phyloP scores from a whole-genome alignment of 2,329 filamentous ascomycete species.

The Fusarium sp. region DNA sequence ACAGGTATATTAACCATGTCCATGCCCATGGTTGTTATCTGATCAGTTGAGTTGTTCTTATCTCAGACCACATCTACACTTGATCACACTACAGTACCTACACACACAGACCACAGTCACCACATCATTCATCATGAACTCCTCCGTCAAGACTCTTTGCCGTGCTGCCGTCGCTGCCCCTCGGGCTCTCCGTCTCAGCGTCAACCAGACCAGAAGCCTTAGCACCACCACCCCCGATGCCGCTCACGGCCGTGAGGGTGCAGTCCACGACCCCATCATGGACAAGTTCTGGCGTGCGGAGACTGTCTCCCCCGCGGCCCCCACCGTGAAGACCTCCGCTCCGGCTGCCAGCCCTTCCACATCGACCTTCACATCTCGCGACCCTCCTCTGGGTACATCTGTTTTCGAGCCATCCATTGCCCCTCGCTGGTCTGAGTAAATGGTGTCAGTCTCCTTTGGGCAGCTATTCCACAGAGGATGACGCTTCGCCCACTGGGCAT shows the following conservation, averaged over 20 bases:
- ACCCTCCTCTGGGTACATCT: conserved; percentile 38
- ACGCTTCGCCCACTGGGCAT: not conserved
- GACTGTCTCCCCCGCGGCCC: conserved; percentile 11
- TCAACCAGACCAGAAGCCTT: conserved; percentile 27
- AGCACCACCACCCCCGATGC: conserved; percentile 31
- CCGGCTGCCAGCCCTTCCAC: conserved; percentile 3
- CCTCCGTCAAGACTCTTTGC: conserved; percentile 36
- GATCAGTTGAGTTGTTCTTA: not conserved
- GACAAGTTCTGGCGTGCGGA: conserved; percentile 35
- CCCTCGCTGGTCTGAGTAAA: conserved; percentile 37
- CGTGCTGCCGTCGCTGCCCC: conserved; percentile 28
- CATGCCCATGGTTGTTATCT: not conserved
- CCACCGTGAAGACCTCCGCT: not conserved
- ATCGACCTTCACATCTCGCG: conserved; percentile 22
- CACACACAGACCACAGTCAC: not conserved
- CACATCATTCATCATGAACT: conserved; percentile 33
- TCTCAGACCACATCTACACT: not conserved
- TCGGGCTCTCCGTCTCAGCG: conserved; percentile 16
- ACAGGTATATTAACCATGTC: not conserved
- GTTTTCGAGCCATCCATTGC: conserved; percentile 36
- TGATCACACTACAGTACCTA: not conserved
- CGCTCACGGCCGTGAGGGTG: conserved; percentile 25
- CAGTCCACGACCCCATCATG: conserved; percentile 40
- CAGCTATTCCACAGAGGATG: not conserved
- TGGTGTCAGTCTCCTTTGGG: not conserved